Base-by-base conservation (phyloP, 2,329 filamentous ascomycete genomes). In the Plenodomus tracheiphilus region DNA sequence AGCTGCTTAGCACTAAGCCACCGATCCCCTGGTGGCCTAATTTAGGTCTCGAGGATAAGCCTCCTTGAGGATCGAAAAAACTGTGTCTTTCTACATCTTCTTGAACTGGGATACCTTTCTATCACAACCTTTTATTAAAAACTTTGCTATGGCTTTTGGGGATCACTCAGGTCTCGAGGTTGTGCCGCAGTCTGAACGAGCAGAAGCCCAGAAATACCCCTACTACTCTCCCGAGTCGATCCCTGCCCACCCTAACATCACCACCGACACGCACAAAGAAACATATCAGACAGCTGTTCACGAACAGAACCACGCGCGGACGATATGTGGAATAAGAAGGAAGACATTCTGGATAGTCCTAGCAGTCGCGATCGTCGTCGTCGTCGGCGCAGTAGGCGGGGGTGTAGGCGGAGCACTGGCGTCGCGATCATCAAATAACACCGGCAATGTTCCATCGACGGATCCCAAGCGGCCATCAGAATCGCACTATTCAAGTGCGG, bases 371-470 rank as follows among this genome's bases (percentile, higher is more conserved):
- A 35, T 51, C 17, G 16, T 56, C 2, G 39, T 56, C 2, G 46
- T 54, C 16, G 42, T 38, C 13, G 51, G 43, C 19, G 54, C 47
- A 17, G 48, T 56, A n/a, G 54, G 50, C 10, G 54, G 54, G 8
- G 54, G 54, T 18, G 43, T 56, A 1, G 51, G 54, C 18, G 54
- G 50, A 34, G 51, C 51, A 18, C 51, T 56, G 10, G 45, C 53
- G 17, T 44, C 49, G 3, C 40, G 34, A 32, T 41, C 37, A 16
- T 50, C 45, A 45, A 51, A 39, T 34, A 38, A 44, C 10, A 22
- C 19, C 35, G 38, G 35, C n/a, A 39, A 38, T 22, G 32, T 47
- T 30, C n/a, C 37, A 28, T 21, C 43, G 25, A 32, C 35, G 18
- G 17, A 41, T 25, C 22, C 39, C 28, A 15, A 32, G 32, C 39